Evolutionary conservation across 1,139 yeast species (phyloP).

Genomic region (Yamadazyma triangularis): DNA sequence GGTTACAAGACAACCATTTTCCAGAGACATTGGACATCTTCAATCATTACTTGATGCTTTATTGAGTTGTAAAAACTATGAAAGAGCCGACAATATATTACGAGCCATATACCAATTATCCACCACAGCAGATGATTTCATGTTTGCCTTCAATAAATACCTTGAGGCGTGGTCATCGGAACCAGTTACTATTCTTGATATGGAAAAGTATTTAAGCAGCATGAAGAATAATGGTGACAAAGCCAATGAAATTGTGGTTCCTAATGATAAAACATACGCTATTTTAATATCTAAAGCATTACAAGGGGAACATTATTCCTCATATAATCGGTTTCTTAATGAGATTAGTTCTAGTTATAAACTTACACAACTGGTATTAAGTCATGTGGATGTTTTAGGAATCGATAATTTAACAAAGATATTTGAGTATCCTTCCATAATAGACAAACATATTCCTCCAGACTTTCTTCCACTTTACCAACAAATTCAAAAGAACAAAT

Average conservation of each 20-base stretch:
- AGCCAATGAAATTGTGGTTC: conserved; percentile 19
- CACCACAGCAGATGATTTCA: conserved; percentile 25
- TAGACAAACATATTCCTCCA: conserved; percentile 27
- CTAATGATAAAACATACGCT: conserved; percentile 47
- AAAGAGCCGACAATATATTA: conserved; percentile 68
- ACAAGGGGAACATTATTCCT: conserved; percentile 11
- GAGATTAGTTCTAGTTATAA: conserved; percentile 16
- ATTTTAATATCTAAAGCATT: conserved; percentile 28
- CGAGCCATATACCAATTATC: conserved; percentile 49
- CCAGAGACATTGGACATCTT: conserved; percentile 58
- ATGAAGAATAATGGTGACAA: conserved; percentile 19
- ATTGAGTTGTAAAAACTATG: conserved; percentile 59
- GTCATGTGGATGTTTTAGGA: conserved; percentile 67
- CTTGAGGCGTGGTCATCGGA: conserved; percentile 32
- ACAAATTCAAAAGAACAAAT: conserved; percentile 17
- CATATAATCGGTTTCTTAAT: conserved; percentile 10
- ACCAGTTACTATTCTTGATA: conserved; percentile 20
- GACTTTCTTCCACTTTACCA: conserved; percentile 30
- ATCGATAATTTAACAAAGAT: conserved; percentile 50
- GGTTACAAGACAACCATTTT: conserved; percentile 42
- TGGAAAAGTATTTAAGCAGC: conserved; percentile 22
- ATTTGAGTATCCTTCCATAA: conserved; percentile 21
- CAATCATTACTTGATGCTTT: conserved; percentile 83
- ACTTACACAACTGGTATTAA: conserved; percentile 33
- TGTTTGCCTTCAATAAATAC: conserved; percentile 34